A percentile compares a stretch with the other conserved stretches of the same genome.
Conservation (phyloP, 768 basidiomycete genomes). For the Galerina sulciceps region DNA sequence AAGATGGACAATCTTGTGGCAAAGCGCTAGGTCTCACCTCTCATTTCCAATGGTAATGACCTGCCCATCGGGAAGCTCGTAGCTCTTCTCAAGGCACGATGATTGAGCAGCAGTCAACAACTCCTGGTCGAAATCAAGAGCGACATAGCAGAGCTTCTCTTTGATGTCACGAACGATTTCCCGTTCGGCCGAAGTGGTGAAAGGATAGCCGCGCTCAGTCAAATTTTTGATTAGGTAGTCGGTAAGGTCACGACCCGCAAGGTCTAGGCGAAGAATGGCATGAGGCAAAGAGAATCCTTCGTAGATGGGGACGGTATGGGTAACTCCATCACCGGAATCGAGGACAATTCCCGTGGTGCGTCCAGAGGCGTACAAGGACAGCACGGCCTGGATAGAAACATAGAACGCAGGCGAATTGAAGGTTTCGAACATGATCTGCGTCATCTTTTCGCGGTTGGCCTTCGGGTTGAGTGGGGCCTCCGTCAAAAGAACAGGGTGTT, state of each 20-base stretch:
- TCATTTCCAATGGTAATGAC: constrained; percentile 96
- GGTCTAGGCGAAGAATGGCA: constrained; percentile 90
- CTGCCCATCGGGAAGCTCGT: constrained; percentile 91
- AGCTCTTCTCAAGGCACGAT: constrained; percentile 89
- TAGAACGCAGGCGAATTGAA: constrained; percentile 94
- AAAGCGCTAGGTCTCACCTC: constrained; percentile 64
- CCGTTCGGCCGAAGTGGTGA: constrained; percentile 92
- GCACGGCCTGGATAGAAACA: constrained; percentile 89
- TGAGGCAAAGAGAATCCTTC: constrained; percentile 93
- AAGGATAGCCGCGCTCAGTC: constrained; percentile 90
- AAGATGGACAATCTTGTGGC: constrained; percentile 33
- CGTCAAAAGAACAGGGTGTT: constrained; percentile 90
- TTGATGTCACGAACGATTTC: constrained; percentile 98
- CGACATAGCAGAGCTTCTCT: constrained; percentile 96
- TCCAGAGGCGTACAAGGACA: constrained; percentile 92
- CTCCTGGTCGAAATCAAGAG: constrained; percentile 93
- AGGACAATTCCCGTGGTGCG: constrained; percentile 95
- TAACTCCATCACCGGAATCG: constrained; percentile 96
- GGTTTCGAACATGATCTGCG: constrained; percentile 96
- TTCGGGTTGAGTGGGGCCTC: constrained; percentile 94
- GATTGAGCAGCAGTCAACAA: constrained; percentile 89
- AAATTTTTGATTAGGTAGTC: constrained; percentile 82
- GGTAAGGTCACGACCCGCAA: constrained; percentile 92
- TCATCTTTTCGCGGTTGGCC: constrained; percentile 93
- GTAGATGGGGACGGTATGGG: constrained; percentile 96